Base-by-base conservation (phyloP, 345 rosid genomes). In the Psidium guajava region DNA sequence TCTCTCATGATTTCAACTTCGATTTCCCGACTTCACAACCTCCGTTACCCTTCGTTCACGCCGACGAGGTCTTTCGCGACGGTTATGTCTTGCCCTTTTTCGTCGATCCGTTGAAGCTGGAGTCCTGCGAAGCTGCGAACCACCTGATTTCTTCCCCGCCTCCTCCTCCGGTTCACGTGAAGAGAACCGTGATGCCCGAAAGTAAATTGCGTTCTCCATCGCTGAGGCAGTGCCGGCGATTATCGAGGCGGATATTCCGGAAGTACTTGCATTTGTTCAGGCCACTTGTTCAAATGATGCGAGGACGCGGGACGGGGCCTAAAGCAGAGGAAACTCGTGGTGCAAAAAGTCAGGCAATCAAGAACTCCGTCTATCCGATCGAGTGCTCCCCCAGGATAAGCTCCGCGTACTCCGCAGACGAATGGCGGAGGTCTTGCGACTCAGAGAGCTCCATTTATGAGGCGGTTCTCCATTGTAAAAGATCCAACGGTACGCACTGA, bases 51-150 rank as follows among this genome's bases (percentile, higher is more conserved):
- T 87, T 91, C 57, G 94, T 93, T 81, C 95, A 95, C 86, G 98
- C 98, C 8, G 99, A 97, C 84, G 96, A 95, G 90, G 93, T 97
- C 58, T 94, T 97, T 85, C 91, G 95, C 82, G 88, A 95, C 77
- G 99, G 99, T 20, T 95, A 93, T 87, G 91, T 96, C 82, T 94
- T 94, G 93, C 97, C 98, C 28, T 83, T 91, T 28, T 88, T 92
- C n/a, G 84, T 85, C 13, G 89, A 95, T 73, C 87, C 87, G 20
- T 57, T 86, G 89, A 93, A 90, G 90, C 88, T 86, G 77, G 89
- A 89, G 89, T 57, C 87, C 12, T 91, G 83, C 32, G 86, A 87
- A 4, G 88, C 83, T 75, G 86, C 88, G 6, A 87, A 88, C 81
- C 87, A 88, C 81, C 87, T 90, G 53, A 32, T 82, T 84, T 55